These are phyloP conservation scores for Colletotrichum plurivorum DNA, from an alignment of 2,329 filamentous ascomycete species.

Conservation along the genomic window DNA sequence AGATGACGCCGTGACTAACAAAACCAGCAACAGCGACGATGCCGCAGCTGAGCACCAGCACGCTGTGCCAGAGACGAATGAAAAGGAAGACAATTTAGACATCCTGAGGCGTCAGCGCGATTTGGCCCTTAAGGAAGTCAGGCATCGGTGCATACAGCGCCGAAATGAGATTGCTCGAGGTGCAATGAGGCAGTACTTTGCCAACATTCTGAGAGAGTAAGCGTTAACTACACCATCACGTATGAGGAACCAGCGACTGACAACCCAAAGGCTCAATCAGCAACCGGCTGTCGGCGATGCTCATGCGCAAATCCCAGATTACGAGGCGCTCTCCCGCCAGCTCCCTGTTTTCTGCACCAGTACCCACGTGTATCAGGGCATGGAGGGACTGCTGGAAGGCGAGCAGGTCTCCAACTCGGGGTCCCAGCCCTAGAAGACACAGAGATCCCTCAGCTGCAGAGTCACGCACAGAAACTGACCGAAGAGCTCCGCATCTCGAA, in stretches of 20 bases:
- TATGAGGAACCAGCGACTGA: too few species aligned
- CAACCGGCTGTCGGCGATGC: neutral
- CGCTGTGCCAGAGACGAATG: too few species aligned
- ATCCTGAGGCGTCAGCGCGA: neutral
- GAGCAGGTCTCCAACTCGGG: slow-evolving; percentile 59
- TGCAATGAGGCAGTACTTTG: slow-evolving; percentile 40
- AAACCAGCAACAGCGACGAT: too few species aligned
- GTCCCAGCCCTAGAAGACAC: slow-evolving; percentile 66
- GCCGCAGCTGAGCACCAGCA: too few species aligned
- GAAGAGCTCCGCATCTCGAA: slow-evolving; percentile 24
- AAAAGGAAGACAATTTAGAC: too few species aligned
- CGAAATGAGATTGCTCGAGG: slow-evolving; percentile 68
- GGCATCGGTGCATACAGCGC: slow-evolving; percentile 61
- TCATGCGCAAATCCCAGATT: slow-evolving; percentile 54
- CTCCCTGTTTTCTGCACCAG: slow-evolving; percentile 78
- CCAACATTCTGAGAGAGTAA: slow-evolving; percentile 60
- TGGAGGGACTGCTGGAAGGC: slow-evolving; percentile 59
- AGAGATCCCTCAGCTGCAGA: slow-evolving; percentile 70
- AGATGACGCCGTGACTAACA: too few species aligned
- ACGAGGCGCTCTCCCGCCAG: slow-evolving; percentile 66
- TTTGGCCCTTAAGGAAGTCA: neutral
- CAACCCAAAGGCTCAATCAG: too few species aligned
- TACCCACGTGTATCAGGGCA: slow-evolving; percentile 72
- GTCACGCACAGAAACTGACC: slow-evolving; percentile 53
- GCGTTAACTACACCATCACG: slow-evolving; percentile 39